Base-by-base conservation (phyloP, 1,139 yeast genomes). In the Scheffersomyces parashehatae region DNA sequence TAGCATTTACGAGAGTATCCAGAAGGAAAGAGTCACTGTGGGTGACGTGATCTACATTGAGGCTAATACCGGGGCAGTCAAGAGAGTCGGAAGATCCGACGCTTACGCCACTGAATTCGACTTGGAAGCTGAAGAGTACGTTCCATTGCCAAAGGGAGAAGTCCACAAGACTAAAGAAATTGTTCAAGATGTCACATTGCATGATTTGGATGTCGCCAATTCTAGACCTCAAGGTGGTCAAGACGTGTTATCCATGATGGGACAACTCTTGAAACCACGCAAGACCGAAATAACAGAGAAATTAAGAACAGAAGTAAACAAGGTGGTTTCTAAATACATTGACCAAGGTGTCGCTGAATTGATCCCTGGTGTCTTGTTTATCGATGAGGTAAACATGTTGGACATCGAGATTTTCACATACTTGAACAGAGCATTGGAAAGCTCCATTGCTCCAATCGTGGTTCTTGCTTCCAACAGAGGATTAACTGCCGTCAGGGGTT, bases 171-270 rank as follows among this genome's bases (percentile, higher is more conserved):
- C 91, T 79, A 93, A 93, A 68, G 99, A 93, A 67, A 90, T 93
- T 56, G 96, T 95, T 14, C 99, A 93, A 68, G 99, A 93, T 61
- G 97, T 93, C 38, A 89, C 99, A 1, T 77, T 93, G 55, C 97
- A 95, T 62, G 99, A 93, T 63, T 75, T 93, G 60, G 99, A 93
- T 68, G 85, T 89, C 39, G 99, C 99, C 40, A 93, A 93, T 62
- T 91, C 99, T 1, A 82, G 91, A 59, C 99, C 99, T 11, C 98
- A 93, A 69, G 99, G 99, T 52, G 99, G 99, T 29, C 99, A 95
- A 69, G 99, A 93, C 62, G 96, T 95, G 40, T 79, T 93, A 62
- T 89, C 97, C 7, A 89, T 95, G 96, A 93, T 93, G 99, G 98
- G 98, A 36, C 99, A 93, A 70, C 75, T 93, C 52, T 77, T 93